Conservation (phyloP, 495 filamentous ascomycete species). For the Beverwykella pulmonaria region DNA sequence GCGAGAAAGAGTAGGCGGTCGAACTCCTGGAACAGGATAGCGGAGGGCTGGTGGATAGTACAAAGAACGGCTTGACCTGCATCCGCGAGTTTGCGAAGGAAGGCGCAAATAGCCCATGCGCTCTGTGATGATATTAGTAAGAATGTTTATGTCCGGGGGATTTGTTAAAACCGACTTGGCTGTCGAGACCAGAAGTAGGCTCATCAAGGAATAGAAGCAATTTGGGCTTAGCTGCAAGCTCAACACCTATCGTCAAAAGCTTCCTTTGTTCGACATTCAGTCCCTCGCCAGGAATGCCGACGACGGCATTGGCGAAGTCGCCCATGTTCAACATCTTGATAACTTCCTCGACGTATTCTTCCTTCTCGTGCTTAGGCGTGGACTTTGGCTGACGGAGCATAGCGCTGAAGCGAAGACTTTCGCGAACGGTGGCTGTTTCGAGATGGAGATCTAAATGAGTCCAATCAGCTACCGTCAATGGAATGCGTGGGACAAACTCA, state of each 20-base stretch:
- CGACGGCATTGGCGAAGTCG: constrained; percentile 79
- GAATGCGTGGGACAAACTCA: not conserved
- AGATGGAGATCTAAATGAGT: constrained; percentile 70
- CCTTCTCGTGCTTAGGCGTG: constrained; percentile 69
- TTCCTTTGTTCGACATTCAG: constrained; percentile 91
- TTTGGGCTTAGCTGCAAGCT: constrained; percentile 85
- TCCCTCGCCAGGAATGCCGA: constrained; percentile 79
- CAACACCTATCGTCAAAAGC: constrained; percentile 83
- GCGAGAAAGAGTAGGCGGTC: constrained; percentile 80
- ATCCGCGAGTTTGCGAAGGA: constrained; percentile 77
- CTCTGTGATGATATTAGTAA: not conserved
- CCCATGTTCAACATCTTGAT: constrained; percentile 87
- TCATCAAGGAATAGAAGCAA: constrained; percentile 74
- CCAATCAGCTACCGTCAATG: not conserved
- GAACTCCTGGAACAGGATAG: constrained; percentile 86
- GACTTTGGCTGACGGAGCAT: constrained; percentile 76
- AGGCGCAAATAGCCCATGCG: constrained; percentile 60
- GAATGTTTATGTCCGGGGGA: not conserved
- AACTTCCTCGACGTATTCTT: constrained; percentile 83
- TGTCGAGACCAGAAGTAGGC: constrained; percentile 67
- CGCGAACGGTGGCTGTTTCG: constrained; percentile 81
- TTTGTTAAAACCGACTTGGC: not conserved
- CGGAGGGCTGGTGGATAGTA: constrained; percentile 90
- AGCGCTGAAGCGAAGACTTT: constrained; percentile 78
- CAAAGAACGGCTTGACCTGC: constrained; percentile 83